Percentiles rank a stretch among this genome's conserved stretches.
Evolutionary conservation across 306 rosid species (phyloP).

Genomic region (Castanea crenata): DNA sequence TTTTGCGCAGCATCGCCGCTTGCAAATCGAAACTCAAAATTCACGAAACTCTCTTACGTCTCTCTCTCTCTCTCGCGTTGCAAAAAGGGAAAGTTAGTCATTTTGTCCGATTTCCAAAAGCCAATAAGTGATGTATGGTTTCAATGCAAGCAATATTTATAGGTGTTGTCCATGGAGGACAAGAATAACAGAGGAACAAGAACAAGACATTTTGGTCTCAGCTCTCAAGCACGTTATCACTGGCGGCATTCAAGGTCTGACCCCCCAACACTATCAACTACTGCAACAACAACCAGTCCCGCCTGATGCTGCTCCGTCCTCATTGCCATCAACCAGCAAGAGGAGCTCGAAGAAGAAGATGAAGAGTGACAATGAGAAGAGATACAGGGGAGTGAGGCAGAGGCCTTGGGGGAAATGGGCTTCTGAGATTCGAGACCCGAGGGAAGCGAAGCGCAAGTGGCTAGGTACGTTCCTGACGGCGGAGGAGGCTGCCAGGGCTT

Average conservation of each 20-base stretch:
- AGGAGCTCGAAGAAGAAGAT: neutral
- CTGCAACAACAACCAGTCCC: too few relatives aligned
- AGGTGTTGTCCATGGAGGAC: neutral
- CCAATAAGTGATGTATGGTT: too few relatives aligned
- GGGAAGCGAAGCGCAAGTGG: slow-evolving; percentile 42
- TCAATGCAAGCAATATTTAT: too few relatives aligned
- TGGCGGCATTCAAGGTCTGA: slow-evolving; percentile 1
- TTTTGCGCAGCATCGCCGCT: too few relatives aligned
- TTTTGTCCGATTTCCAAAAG: too few relatives aligned
- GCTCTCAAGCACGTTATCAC: slow-evolving; percentile 41
- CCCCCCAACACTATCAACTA: neutral
- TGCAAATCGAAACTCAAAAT: too few relatives aligned
- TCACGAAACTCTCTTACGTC: too few relatives aligned
- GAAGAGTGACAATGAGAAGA: neutral
- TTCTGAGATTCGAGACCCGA: slow-evolving; percentile 58
- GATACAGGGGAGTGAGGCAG: slow-evolving; percentile 59
- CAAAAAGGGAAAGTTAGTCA: too few relatives aligned
- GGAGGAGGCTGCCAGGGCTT: slow-evolving; percentile 61
- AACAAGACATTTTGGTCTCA: slow-evolving; percentile 52
- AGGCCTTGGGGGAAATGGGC: slow-evolving; percentile 76
- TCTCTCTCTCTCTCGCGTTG: too few relatives aligned
- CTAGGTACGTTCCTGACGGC: slow-evolving; percentile 53
- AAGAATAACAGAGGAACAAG: slow-evolving; percentile 26
- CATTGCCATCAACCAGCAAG: neutral
- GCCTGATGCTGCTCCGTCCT: slow-evolving; percentile 3